Evolutionary conservation across 208 protist species (phyloP), one percentile per base, ranked within the genome.

Genomic region (Vickermania ingenoplastis): DNA sequence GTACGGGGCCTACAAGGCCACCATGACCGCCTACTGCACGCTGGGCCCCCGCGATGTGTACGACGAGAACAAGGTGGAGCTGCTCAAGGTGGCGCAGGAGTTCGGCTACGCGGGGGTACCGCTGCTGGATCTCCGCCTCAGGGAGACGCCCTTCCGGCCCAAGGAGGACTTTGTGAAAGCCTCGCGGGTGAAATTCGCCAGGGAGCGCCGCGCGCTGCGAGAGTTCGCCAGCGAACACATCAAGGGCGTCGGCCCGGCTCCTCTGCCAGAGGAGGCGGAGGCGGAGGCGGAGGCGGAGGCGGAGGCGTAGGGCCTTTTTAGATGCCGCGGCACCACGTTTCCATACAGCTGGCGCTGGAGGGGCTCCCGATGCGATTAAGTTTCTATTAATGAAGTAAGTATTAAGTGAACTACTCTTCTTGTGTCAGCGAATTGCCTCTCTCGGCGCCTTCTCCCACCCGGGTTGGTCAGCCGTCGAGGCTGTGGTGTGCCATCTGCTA

Each of bases 121-220:
- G 23, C 61, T 87, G 71, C 58, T 91, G 17, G 84, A 91, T 53
- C 72, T 91, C 11, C 79, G 84, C 29, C 71, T 82, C 13, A 82
- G 81, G 61, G 78, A 88, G 59, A 91, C 77, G 3, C 55, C 23
- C 13, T 91, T 83, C 60, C 77, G 84, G 3, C 77, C 79, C n/a
- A 82, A 77, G 65, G 80, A 91, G 64, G 80, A 91, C 67, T 78
- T 71, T 54, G 76, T 69, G 68, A 67, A 75, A n/a, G 80, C 80
- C 4, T 73, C 80, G 4, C 45, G 58, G 21, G 58, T 78, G 65
- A 77, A 74, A 48, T 59, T 63, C 45, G 29, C 54, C 26, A 31
- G 31, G 31, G 79, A 86, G 24, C 66, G 65, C 3, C 59, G 67
- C 2, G 41, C 41, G 29, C 68, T 77, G 60, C 73, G 74, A 62